Evolutionary conservation across 139 green algal genomes (phyloP).

Genomic region (Chlamydomonas incerta): DNA sequence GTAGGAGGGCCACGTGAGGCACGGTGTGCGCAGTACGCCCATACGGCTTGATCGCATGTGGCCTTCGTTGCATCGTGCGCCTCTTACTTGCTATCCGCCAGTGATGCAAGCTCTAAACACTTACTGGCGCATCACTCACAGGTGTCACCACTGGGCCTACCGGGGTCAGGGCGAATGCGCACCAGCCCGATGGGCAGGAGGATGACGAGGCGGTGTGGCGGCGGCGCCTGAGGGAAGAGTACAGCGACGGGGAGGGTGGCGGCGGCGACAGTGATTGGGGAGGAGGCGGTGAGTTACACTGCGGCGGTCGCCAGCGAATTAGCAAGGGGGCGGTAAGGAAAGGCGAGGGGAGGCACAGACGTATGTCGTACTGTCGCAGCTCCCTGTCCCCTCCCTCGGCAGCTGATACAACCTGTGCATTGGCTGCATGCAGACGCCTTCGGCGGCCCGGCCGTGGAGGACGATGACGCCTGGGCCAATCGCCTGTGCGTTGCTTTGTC

Average conservation of each 20-base stretch:
- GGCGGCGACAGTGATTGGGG: neutral
- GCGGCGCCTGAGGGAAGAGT: slow-evolving; percentile 24
- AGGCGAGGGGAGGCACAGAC: too few relatives aligned
- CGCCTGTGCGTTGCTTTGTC: slow-evolving; percentile 10
- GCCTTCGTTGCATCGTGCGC: too few relatives aligned
- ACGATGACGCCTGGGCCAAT: slow-evolving; percentile 31
- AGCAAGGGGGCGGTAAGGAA: too few relatives aligned
- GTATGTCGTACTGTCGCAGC: too few relatives aligned
- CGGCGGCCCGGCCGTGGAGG: too few relatives aligned
- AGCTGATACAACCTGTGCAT: too few relatives aligned
- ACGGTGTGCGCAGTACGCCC: neutral
- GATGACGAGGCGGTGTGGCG: slow-evolving; percentile 30
- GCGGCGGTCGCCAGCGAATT: too few relatives aligned
- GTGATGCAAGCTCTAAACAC: too few relatives aligned
- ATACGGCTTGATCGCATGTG: too few relatives aligned
- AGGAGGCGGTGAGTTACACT: neutral
- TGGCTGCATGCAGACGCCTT: neutral
- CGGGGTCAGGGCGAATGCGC: neutral
- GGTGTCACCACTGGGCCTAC: neutral
- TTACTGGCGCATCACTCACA: too few relatives aligned
- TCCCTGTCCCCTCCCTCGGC: too few relatives aligned
- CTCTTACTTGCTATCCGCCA: neutral
- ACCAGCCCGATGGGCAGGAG: neutral
- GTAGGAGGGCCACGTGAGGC: too few relatives aligned
- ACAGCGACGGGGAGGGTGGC: slow-evolving; percentile 16